phyloP scores from a whole-genome alignment of 768 basidiomycete genomes.

The Amanita pallidorosea region DNA sequence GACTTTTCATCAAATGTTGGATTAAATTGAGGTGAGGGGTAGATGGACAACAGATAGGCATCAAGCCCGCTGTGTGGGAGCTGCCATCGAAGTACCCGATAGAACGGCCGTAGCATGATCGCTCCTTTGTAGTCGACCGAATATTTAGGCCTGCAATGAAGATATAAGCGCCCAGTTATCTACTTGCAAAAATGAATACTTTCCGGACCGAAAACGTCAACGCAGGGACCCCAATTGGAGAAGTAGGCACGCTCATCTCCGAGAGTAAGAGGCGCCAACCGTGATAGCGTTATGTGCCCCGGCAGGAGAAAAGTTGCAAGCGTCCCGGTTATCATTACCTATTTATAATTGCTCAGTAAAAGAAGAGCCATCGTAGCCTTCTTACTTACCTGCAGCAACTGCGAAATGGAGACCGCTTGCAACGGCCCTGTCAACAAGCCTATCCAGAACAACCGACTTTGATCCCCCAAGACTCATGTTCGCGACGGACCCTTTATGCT shows the following conservation, averaged over 20 bases:
- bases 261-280: conserved; percentile 84
- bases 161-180: background rate
- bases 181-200: conserved; percentile 6
- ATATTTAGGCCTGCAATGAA: conserved; percentile 60
- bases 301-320: conserved; percentile 91
- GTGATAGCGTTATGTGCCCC: conserved; percentile 84
- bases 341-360: background rate
- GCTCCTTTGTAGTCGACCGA: conserved; percentile 75
- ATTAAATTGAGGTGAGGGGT: conserved; percentile 57
- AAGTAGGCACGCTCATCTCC: conserved; percentile 80
- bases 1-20: conserved; percentile 31
- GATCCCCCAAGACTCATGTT: conserved; percentile 99
- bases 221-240: conserved; percentile 86
- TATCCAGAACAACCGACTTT: conserved; percentile 78
- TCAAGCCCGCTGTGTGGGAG: conserved; percentile 80
- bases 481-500: conserved; percentile 89
- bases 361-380: background rate
- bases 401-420: conserved; percentile 85
- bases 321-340: conserved; percentile 81
- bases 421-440: conserved; percentile 79
- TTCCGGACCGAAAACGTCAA: conserved; percentile 89
- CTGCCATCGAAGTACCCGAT: conserved; percentile 92
- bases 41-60: conserved; percentile 87
- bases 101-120: conserved; percentile 56
- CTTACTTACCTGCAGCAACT: conserved; percentile 77